Percentiles rank a stretch among this genome's conserved stretches.
Conservation (phyloP, 805 yeast genomes). For the Ogataea allantospora region DNA sequence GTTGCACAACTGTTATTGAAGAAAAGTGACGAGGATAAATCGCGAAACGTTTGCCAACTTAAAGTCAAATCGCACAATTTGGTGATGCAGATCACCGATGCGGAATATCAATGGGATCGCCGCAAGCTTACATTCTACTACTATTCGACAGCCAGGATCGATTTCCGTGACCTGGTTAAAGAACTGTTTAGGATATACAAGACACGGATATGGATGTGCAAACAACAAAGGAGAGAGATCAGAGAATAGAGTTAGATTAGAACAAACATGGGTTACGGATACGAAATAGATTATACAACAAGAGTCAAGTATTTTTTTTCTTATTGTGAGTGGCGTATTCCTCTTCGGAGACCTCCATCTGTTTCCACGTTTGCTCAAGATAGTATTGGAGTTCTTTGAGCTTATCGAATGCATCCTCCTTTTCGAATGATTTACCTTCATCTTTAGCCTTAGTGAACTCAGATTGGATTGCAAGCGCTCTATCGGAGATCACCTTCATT, state of each 20-base stretch:
- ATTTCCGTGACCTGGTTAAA: constrained; percentile 72
- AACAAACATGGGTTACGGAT: constrained; percentile 3
- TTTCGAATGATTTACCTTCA: constrained; percentile 36
- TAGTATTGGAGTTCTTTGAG: constrained; percentile 32
- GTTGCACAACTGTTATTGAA: constrained; percentile 57
- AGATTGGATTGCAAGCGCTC: constrained; percentile 31
- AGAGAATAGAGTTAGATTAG: constrained; percentile 7
- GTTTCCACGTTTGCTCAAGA: constrained; percentile 31
- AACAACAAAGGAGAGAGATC: constrained; percentile 19
- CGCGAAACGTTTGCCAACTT: constrained; percentile 58
- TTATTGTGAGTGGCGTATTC: constrained; percentile 22
- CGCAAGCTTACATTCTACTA: constrained; percentile 78
- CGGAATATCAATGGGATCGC: constrained; percentile 85
- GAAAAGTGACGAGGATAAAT: constrained; percentile 65
- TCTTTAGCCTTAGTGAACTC: constrained; percentile 23
- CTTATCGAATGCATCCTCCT: constrained; percentile 34
- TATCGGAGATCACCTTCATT: constrained; percentile 34
- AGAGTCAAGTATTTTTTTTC: background rate
- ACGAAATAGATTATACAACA: constrained; percentile 7
- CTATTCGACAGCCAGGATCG: constrained; percentile 61
- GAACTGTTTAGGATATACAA: constrained; percentile 74
- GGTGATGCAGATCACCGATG: constrained; percentile 63
- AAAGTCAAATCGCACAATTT: constrained; percentile 52
- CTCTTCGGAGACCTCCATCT: constrained; percentile 34
- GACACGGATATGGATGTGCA: constrained; percentile 85